Evolutionary conservation across 306 rosid species (phyloP), one percentile per base, ranked within the genome.

Genomic region (Vigna trinervia): DNA sequence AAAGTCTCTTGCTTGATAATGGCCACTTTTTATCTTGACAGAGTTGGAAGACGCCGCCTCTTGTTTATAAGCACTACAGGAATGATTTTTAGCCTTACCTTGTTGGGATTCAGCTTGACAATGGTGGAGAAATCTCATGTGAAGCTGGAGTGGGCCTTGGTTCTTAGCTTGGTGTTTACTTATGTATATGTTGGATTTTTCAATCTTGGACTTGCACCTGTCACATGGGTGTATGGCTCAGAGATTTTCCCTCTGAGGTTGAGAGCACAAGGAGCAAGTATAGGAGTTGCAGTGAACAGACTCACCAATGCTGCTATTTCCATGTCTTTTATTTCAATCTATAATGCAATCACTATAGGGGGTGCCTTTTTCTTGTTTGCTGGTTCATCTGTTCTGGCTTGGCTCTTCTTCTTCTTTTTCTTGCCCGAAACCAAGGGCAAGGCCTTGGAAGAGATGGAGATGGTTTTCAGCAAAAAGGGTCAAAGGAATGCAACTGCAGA

Each of bases 391-490:
- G 36, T 84, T 3, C 36, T 86, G 15, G 92, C 94, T 32, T 79
- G 87, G 89, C 1, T 69, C 1, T 92, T 90, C 80, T 89, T 92
- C 86, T 92, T 41, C 12, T 84, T 82, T 65, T 86, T 64, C 39
- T 38, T 87, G 56, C 96, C 97, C 4, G 97, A 92, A 80, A 92
- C 94, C 32, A 89, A 87, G 39, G 94, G 96, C 30, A 81, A 36
- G 64, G 14, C 91, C 4, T 84, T 93, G 91, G 97, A 93, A 51
- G 96, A 93, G 60, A 84, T 93, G 85, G 97, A 90, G 74, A 8
- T 11, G 71, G 73, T 92, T 26, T 92, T 92, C 58, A 68, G 52
- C 43, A 78, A 61, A 48, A 79, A 54, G 0, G 12, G 1, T 3
- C 50, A 10, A 13, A 28, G 12, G 12, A 69, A 32, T 10, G 69